Conservation (phyloP, 2,329 filamentous ascomycete species). For the Colletotrichum zoysiae region DNA sequence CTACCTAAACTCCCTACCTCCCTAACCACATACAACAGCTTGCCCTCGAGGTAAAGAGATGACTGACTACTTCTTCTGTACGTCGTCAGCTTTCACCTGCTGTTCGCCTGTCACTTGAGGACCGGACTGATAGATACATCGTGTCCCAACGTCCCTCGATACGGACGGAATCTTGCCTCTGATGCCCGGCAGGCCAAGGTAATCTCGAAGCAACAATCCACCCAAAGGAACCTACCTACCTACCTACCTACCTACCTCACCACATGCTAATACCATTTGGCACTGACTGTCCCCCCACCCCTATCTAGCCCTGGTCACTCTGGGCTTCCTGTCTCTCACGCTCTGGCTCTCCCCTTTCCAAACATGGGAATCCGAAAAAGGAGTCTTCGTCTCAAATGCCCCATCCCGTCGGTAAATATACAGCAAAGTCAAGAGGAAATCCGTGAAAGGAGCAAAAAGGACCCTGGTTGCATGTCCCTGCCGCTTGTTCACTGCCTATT, state of each 20-base stretch:
- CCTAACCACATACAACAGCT: not conserved
- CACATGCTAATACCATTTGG: slow-evolving; percentile 25
- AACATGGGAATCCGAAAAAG: not conserved
- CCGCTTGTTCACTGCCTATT: not conserved
- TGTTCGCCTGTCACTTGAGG: slow-evolving; percentile 11
- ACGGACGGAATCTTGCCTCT: slow-evolving; percentile 22
- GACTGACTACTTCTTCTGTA: slow-evolving; percentile 4
- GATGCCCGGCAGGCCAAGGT: slow-evolving; percentile 11
- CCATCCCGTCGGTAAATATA: not conserved
- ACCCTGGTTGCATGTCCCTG: slow-evolving; percentile 17
- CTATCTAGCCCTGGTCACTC: slow-evolving; percentile 8
- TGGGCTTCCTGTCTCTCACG: not conserved
- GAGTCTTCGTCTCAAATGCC: slow-evolving; percentile 11
- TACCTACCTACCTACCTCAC: slow-evolving; percentile 20
- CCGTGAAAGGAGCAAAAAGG: slow-evolving; percentile 12
- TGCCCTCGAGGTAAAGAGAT: not conserved
- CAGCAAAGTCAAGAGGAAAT: slow-evolving; percentile 5
- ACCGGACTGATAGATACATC: slow-evolving; percentile 21
- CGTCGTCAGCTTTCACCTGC: slow-evolving; percentile 3
- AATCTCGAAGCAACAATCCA: slow-evolving; percentile 14
- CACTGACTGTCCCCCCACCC: not conserved
- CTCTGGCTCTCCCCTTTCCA: slow-evolving; percentile 1
- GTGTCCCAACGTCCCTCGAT: slow-evolving; percentile 2
- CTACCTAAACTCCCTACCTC: not conserved
- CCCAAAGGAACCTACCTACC: slow-evolving; percentile 7